Base-by-base conservation (phyloP, 805 yeast genomes). In the Pichia gijzeniarum region DNA sequence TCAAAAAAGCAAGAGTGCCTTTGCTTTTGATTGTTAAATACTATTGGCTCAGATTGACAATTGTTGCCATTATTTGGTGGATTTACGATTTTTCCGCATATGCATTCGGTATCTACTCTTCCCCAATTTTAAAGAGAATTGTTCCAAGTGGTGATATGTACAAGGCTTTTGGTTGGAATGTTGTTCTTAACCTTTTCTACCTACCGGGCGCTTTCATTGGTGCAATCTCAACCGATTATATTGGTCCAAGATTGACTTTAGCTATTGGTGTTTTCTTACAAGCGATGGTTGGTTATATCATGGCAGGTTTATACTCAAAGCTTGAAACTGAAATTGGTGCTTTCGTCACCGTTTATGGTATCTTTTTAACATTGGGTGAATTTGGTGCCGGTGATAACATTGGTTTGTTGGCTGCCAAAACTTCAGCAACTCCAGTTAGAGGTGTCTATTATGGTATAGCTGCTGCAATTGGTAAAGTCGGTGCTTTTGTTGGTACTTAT, bases 381-480 rank as follows among this genome's bases (percentile, higher is more conserved):
- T 85, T 90, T 64, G 95, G 96, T 27, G 90, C 95, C 13, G 98
- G 97, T 68, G 87, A 89, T 66, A 87, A 85, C 66, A 83, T 85
- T 63, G 97, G 97, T 54, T 68, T 85, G 45, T 71, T 90, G 51
- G 95, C 95, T 18, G 76, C 95, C 35, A 89, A 89, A 67, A 83
- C 95, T 6, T 75, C 82, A 39, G 84, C 96, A 38, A 82, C 96
- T 9, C 81, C 95, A 19, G 76, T 89, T 46, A 81, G 97, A 69
- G 97, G 96, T 48, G 85, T 85, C 57, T 86, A 84, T 67, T 90
- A 90, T 61, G 93, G 93, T 57, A 72, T 88, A 55, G 91, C 95
- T 37, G 96, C 97, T 46, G 96, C 96, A 21, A 56, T 81, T 44
- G 97, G 96, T 59, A 90, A 90, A 64, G 70, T 87, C 48, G 97